Conservation (phyloP, 352 stramenopile genomes). For the Globisporangium apiculatum region DNA sequence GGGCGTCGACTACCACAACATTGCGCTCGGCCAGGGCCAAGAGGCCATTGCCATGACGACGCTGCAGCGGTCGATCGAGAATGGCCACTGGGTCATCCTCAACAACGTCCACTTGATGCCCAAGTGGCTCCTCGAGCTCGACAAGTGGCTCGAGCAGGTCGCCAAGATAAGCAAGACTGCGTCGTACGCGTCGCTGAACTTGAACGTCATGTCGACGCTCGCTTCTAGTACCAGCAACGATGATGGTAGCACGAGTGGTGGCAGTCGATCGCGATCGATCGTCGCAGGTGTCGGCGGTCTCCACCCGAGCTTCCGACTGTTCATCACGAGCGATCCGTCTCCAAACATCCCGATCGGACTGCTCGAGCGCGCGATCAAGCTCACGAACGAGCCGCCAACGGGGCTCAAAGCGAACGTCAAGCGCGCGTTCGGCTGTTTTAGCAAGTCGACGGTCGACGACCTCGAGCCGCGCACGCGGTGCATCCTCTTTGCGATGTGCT, state of each 20-base stretch:
- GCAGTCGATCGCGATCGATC: constrained; percentile 17
- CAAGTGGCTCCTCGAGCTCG: constrained; percentile 89
- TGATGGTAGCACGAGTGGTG: background rate
- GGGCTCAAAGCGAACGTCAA: constrained; percentile 88
- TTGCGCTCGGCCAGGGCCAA: constrained; percentile 92
- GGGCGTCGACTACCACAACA: constrained; percentile 95
- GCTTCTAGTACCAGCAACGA: background rate
- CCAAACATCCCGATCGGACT: constrained; percentile 82
- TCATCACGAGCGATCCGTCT: constrained; percentile 88
- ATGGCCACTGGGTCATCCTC: constrained; percentile 93
- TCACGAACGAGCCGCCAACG: constrained; percentile 84
- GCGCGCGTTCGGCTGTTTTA: constrained; percentile 74
- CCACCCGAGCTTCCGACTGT: constrained; percentile 81
- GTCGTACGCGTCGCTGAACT: constrained; percentile 28
- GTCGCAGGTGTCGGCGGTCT: constrained; percentile 23
- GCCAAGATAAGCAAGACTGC: constrained; percentile 47
- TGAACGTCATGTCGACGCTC: constrained; percentile 13
- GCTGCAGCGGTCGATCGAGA: constrained; percentile 80
- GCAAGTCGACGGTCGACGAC: constrained; percentile 71
- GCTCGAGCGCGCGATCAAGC: constrained; percentile 85
- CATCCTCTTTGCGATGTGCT: constrained; percentile 89
- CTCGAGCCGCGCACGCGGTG: constrained; percentile 76
- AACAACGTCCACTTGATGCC: constrained; percentile 95
- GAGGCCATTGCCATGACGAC: constrained; percentile 88
- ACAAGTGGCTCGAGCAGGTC: constrained; percentile 89